Evolutionary conservation across 192 early-diverging fungal species (phyloP).

Genomic region (Pilobolus umbonatus): DNA sequence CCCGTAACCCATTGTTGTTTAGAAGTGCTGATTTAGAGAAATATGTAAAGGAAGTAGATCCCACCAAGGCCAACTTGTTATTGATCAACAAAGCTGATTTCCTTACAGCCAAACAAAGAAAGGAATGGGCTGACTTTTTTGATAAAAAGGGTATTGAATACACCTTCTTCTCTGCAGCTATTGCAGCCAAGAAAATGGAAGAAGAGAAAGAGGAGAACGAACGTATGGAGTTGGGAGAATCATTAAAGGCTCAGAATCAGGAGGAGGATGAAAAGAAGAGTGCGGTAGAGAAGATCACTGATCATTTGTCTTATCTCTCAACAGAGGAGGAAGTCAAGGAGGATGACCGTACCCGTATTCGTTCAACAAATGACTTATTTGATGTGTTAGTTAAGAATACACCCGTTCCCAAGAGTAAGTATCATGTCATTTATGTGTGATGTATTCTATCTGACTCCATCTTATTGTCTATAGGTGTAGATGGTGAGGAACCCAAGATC

Average conservation of each 20-base stretch:
- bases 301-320: slow-evolving; percentile 19
- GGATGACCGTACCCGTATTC: slow-evolving; percentile 46
- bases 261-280: slow-evolving; percentile 14
- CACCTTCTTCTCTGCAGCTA: slow-evolving; percentile 91
- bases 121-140: slow-evolving; percentile 88
- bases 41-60: slow-evolving; percentile 90
- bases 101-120: slow-evolving; percentile 78
- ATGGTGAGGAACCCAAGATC: slow-evolving; percentile 34
- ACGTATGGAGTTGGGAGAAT: slow-evolving; percentile 42
- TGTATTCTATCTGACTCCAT: background rate
- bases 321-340: slow-evolving; percentile 40
- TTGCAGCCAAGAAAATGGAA: slow-evolving; percentile 75
- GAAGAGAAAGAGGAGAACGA: slow-evolving; percentile 52
- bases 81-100: slow-evolving; percentile 99
- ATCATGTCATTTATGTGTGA: background rate
- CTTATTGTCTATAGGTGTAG: slow-evolving; percentile 21
- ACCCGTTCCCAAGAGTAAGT: slow-evolving; percentile 36
- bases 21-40: slow-evolving; percentile 80
- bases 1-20: slow-evolving; percentile 92
- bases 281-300: slow-evolving; percentile 21
- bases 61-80: slow-evolving; percentile 80
- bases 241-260: slow-evolving; percentile 1
- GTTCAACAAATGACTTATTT: slow-evolving; percentile 47
- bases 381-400: slow-evolving; percentile 47
- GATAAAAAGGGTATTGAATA: slow-evolving; percentile 75